Evolutionary conservation across 495 filamentous ascomycete genomes (phyloP).

Genomic region (Talaromyces adpressus): DNA sequence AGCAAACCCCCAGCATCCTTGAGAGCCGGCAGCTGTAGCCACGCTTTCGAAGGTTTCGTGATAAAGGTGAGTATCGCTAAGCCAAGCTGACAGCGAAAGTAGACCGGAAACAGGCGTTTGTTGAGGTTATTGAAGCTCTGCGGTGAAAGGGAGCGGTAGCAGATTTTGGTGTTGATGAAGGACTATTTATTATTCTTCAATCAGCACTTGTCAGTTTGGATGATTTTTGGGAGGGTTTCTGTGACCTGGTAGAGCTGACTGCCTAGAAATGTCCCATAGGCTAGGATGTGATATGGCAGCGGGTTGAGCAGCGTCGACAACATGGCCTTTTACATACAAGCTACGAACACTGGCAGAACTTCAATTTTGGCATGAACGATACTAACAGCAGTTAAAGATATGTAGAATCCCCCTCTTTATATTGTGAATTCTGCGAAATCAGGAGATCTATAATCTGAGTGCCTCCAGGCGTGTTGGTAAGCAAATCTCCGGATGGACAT

Average conservation of each 20-base stretch:
- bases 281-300: slow-evolving; percentile 41
- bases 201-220: background rate
- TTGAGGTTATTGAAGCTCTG: slow-evolving; percentile 44
- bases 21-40: slow-evolving; percentile 4
- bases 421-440: background rate
- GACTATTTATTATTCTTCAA: slow-evolving; percentile 18
- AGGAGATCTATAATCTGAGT: too few species aligned
- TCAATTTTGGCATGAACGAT: background rate
- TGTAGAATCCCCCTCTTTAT: background rate
- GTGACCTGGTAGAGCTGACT: slow-evolving; percentile 39
- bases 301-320: slow-evolving; percentile 13
- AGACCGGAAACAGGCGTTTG: slow-evolving; percentile 47
- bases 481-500: background rate
- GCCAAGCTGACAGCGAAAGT: slow-evolving; percentile 40
- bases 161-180: slow-evolving; percentile 48
- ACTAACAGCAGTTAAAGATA: background rate
- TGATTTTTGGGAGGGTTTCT: background rate
- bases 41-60: slow-evolving; percentile 31
- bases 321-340: slow-evolving; percentile 1
- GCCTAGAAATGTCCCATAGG: slow-evolving; percentile 47
- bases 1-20: slow-evolving; percentile 25
- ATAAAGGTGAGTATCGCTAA: slow-evolving; percentile 35
- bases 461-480: background rate
- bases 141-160: slow-evolving; percentile 36
- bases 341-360: background rate